Evolutionary conservation across 1,284 basidiomycete genomes (phyloP), one percentile per base, ranked within the genome.

Genomic region (Phellinidium pouzarii): DNA sequence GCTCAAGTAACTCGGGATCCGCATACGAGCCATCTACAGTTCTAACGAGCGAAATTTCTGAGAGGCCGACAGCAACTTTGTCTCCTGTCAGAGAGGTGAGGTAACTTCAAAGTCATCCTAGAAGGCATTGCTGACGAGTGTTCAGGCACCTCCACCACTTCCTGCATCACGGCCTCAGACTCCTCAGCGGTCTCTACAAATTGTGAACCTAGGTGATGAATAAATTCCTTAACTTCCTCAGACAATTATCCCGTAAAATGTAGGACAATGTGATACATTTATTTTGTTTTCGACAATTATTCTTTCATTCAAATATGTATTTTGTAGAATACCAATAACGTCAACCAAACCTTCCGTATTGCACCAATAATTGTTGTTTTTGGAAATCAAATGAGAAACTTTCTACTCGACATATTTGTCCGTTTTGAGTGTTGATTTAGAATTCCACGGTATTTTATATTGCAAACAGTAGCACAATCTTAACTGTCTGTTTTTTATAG

Each of bases 1-100:
- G 54, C 19, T 56, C 54, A 22, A 52, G 50, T 34, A 52, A 26
- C 19, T 48, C 50, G n/a, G 54, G 54, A 7, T 56, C 54, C 9
- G 49, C 50, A 19, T 52, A 52, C 40, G 54, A 50, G 14, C 54
- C 54, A 5, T 46, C 50, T 7, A 56, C 54, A 9, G 54, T 44
- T 14, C 40, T 52, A 22, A 56, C 54, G 40, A 52, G 45, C 25
- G 44, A 48, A 14, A 56, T 56, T 11, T 52, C 50, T 8, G 54
- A 56, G 38, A 37, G 54, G 3, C 54, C 54, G 3, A 37, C 54
- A 38, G 44, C 50, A 14, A 56, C 50, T 17, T 42, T 56, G n/a
- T 52, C 50, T 20, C 54, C 45, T 3, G 46, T 56, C 19, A 46
- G 50, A 8, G 54, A 56, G 50, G 54, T 52, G 29, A 22, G 43